Base-by-base conservation (phyloP, 2,329 filamentous ascomycete genomes). In the Hypoxylon rubiginosum region DNA sequence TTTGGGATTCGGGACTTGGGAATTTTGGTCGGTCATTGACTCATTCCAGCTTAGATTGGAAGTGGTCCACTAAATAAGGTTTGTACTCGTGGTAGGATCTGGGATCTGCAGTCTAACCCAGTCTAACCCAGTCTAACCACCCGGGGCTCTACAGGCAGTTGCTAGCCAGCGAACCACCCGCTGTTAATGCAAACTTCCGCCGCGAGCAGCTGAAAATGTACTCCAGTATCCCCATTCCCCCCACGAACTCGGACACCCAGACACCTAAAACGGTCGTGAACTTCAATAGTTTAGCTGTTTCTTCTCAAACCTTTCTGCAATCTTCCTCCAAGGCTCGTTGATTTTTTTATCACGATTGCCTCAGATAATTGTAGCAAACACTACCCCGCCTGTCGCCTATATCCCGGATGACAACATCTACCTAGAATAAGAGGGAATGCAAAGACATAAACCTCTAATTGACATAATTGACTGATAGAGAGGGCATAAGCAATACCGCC, bases 11-110 rank as follows among this genome's bases (percentile, higher is more conserved):
- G 39, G 17, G 39, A 43, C 39, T 17, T 17, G 39, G 32, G 39
- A 43, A 43, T 43, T 49, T 41, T 54, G 13, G 45, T 66, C 56
- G 39, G 62, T 45, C 58, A 66, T 60, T 61, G 66, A 65, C 58
- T 62, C 62, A 67, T 43, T 59, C 13, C 36, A n/a, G 9, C 34
- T 50, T n/a, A 56, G 62, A 58, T 60, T 68, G 49, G 62, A n/a
- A 24, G 36, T 4, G 51, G 3, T 10, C 66, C 66, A 61, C 52
- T 61, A 13, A 68, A 68, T 68, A 68, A 66, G 41, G 55, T 66
- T 68, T 66, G 26, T 5, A 26, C 45, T 58, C 57, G 41, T 68
- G 62, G 62, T 62, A 62, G 58, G 66, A 61, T 63, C 43, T 54
- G 28, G n/a, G n/a, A n/a, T n/a, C n/a, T n/a, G n/a, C 58, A 21